phyloP scores from a whole-genome alignment of 768 basidiomycete species.

The Boletus huronensis region DNA sequence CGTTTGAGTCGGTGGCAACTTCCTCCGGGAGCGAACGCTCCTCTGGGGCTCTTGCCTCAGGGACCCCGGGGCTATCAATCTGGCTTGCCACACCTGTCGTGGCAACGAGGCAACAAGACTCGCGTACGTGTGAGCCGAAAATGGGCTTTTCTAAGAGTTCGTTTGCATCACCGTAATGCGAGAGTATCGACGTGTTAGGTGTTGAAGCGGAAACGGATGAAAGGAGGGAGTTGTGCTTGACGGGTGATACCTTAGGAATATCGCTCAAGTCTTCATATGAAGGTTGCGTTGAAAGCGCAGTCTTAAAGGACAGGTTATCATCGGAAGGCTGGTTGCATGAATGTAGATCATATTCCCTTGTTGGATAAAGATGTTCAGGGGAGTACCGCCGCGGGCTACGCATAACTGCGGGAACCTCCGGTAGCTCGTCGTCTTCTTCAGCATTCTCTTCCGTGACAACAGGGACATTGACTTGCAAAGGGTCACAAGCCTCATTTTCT shows the following conservation, averaged over 20 bases:
- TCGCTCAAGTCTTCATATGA: conserved; percentile 21
- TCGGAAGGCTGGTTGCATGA: conserved; percentile 16
- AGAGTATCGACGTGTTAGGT: conserved; percentile 23
- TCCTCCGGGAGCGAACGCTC: neutral
- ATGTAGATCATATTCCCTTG: conserved; percentile 8
- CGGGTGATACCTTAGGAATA: conserved; percentile 12
- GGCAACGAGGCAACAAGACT: neutral
- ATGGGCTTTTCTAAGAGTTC: conserved; percentile 1
- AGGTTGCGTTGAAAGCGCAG: conserved; percentile 25
- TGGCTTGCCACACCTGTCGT: neutral
- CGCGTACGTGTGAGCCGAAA: neutral
- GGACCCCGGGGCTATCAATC: neutral
- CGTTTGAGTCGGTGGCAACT: neutral
- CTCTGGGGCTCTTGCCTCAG: neutral
- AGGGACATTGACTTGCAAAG: conserved; percentile 1
- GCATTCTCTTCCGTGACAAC: neutral
- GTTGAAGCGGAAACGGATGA: conserved; percentile 23
- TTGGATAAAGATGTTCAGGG: conserved; percentile 7
- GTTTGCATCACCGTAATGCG: conserved; percentile 15
- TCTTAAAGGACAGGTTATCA: conserved; percentile 20
- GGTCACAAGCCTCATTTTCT: neutral
- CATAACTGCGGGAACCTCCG: neutral
- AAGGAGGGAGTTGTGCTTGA: conserved; percentile 18
- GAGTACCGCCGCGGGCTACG: neutral
- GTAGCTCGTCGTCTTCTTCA: neutral